These are phyloP conservation scores for Pseudoturritis turrita DNA, from an alignment of 345 rosid genomes.

Conservation along the genomic window DNA sequence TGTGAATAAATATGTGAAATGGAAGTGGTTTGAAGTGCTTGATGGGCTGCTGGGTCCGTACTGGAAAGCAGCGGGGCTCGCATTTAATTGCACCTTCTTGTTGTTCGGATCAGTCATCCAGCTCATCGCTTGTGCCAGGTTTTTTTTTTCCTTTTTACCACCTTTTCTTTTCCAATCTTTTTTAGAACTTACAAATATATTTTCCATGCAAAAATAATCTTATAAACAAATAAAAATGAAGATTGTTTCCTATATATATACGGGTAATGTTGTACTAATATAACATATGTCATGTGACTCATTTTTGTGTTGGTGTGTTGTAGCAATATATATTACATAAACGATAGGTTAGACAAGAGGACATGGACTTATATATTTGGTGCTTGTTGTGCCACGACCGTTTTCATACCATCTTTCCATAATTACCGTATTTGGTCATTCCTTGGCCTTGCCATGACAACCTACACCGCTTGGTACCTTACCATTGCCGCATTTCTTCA, in stretches of 20 bases:
- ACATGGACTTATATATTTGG: conserved; percentile 99
- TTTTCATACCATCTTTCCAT: conserved; percentile 91
- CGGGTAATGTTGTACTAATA: not conserved
- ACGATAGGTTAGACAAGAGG: conserved; percentile 86
- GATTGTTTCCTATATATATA: too few relatives aligned
- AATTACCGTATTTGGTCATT: conserved; percentile 98
- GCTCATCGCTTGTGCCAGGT: conserved; percentile 47
- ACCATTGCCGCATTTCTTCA: conserved; percentile 67
- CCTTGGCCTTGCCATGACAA: conserved; percentile 95
- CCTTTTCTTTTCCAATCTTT: not conserved
- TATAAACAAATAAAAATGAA: too few relatives aligned
- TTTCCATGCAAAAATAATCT: not conserved
- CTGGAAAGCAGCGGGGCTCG: conserved; percentile 59
- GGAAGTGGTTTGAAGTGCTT: conserved; percentile 63
- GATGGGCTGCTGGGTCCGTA: conserved; percentile 62
- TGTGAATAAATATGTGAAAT: not conserved
- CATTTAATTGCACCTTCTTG: conserved; percentile 58
- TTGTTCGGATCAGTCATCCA: conserved; percentile 42
- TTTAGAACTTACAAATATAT: not conserved
- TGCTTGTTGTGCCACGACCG: conserved; percentile 98
- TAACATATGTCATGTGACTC: not conserved
- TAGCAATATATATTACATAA: conserved; percentile 95
- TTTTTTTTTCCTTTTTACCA: not conserved
- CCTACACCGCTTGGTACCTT: conserved; percentile 96
- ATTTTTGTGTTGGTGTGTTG: conserved; percentile 1